These are phyloP conservation scores for slime mould (Dictyostelium discoideum) DNA, from an alignment of 78 protist species.

Conservation along the genomic window dicty_2.7 NC_007089.4:5036501-5037000, in stretches of 20 bases:
- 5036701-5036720: slow-evolving; percentile 61
- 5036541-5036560: not conserved
- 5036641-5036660: slow-evolving; percentile 59
- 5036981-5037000: slow-evolving; percentile 22
- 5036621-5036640: slow-evolving; percentile 46
- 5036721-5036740: not conserved
- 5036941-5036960: slow-evolving; percentile 2
- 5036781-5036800: not conserved
- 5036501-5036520: no score
- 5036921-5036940: not conserved
- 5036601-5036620: slow-evolving; percentile 1
- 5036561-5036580: not conserved
- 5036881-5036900: slow-evolving; percentile 42
- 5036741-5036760: slow-evolving; percentile 52
- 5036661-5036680: slow-evolving; percentile 49
- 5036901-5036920: slow-evolving; percentile 9
- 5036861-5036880: slow-evolving; percentile 28
- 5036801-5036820: not conserved
- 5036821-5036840: not conserved
- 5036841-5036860: not conserved
- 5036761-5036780: slow-evolving; percentile 1
- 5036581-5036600: not conserved
- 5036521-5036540: no score
- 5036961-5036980: slow-evolving; percentile 14
- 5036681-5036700: slow-evolving; percentile 39